Conservation (phyloP, 2,329 filamentous ascomycete genomes). For the Pyricularia sp. region DNA sequence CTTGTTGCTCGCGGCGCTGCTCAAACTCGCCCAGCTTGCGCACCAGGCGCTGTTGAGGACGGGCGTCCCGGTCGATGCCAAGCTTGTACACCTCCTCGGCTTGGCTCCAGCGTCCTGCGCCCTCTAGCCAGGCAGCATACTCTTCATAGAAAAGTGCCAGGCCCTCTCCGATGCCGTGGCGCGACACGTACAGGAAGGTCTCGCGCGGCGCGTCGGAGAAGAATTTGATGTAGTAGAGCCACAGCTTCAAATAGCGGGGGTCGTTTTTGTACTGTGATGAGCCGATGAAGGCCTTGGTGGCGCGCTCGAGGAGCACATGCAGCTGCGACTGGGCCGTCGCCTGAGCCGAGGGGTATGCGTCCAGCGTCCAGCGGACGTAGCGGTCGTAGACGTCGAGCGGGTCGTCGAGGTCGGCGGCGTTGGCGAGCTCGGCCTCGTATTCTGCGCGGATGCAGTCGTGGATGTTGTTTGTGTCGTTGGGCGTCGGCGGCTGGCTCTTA, state of each 20-base stretch:
- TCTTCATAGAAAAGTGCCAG: slow-evolving; percentile 95
- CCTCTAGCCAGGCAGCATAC: slow-evolving; percentile 87
- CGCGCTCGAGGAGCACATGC: slow-evolving; percentile 79
- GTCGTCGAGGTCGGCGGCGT: slow-evolving; percentile 80
- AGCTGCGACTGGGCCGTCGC: slow-evolving; percentile 88
- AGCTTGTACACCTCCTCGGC: slow-evolving; percentile 90
- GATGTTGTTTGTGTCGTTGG: slow-evolving; percentile 61
- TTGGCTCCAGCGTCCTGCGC: slow-evolving; percentile 73
- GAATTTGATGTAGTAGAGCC: slow-evolving; percentile 87
- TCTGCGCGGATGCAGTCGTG: slow-evolving; percentile 74
- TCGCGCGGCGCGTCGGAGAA: slow-evolving; percentile 92
- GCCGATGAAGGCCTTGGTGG: slow-evolving; percentile 82
- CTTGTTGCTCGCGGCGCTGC: slow-evolving; percentile 54
- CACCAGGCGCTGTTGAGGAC: slow-evolving; percentile 68
- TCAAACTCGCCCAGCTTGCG: slow-evolving; percentile 93
- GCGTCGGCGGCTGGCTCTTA: slow-evolving; percentile 52
- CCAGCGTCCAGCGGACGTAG: slow-evolving; percentile 94
- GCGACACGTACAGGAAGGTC: slow-evolving; percentile 82
- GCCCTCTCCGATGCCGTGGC: slow-evolving; percentile 76
- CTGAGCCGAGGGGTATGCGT: slow-evolving; percentile 90
- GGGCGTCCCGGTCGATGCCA: slow-evolving; percentile 80
- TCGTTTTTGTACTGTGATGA: slow-evolving; percentile 89
- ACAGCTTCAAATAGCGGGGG: slow-evolving; percentile 83
- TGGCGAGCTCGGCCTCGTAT: slow-evolving; percentile 75
- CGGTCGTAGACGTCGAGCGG: slow-evolving; percentile 92